Conservation (phyloP, 1,284 basidiomycete genomes). For the Austroboletus sp. region DNA sequence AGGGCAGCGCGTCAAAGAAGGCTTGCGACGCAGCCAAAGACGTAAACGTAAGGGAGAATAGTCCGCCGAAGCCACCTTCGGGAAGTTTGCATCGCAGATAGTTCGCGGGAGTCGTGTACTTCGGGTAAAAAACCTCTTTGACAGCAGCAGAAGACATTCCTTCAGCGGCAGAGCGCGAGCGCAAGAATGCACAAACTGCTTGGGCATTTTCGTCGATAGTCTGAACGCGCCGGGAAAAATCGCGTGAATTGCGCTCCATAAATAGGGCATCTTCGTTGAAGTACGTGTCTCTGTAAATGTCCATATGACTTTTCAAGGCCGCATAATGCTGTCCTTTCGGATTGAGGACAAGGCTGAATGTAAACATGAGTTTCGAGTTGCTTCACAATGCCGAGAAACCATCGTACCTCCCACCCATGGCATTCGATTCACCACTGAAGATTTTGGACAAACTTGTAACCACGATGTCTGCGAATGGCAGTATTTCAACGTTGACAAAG, state of each 20-base stretch:
- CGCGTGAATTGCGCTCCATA: constrained; percentile 96
- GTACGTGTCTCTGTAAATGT: constrained; percentile 81
- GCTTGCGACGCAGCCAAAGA: constrained; percentile 60
- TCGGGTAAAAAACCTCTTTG: constrained; percentile 87
- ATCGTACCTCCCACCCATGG: constrained; percentile 91
- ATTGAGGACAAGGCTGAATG: constrained; percentile 69
- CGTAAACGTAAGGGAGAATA: constrained; percentile 89
- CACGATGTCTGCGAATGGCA: constrained; percentile 88
- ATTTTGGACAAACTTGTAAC: constrained; percentile 92
- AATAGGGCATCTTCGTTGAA: constrained; percentile 91
- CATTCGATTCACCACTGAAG: constrained; percentile 92
- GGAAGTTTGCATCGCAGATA: constrained; percentile 61
- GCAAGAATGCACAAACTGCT: constrained; percentile 76
- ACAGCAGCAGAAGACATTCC: constrained; percentile 40
- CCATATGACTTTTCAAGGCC: constrained; percentile 56
- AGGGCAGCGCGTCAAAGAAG: constrained; percentile 84
- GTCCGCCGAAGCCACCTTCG: constrained; percentile 79
- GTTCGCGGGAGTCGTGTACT: constrained; percentile 67
- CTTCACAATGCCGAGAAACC: background rate
- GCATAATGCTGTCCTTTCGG: constrained; percentile 67
- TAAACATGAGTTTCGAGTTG: constrained; percentile 1
- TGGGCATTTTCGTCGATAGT: constrained; percentile 81
- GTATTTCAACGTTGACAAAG: constrained; percentile 90
- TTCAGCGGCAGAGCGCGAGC: constrained; percentile 47
- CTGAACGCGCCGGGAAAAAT: constrained; percentile 75